A percentile compares a stretch with the other conserved stretches of the same genome.
phyloP scores from a whole-genome alignment of 805 yeast genomes.

The Spathaspora hagerdaliae region DNA sequence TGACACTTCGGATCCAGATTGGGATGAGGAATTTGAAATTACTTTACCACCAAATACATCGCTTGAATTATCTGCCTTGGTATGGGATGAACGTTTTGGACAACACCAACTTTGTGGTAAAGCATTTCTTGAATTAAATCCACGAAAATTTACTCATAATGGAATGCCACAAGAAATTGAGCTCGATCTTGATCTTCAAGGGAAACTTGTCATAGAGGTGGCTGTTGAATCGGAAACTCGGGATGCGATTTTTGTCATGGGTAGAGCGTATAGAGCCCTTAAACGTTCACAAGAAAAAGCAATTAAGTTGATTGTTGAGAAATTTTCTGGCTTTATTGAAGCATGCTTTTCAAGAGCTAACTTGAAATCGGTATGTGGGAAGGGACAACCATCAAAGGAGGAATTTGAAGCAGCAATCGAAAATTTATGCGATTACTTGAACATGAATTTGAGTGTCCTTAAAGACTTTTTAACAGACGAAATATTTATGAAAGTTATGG shows the following conservation, averaged over 20 bases:
- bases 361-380: conserved; percentile 53
- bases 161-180: conserved; percentile 61
- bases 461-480: conserved; percentile 56
- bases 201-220: conserved; percentile 60
- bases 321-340: conserved; percentile 62
- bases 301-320: conserved; percentile 65
- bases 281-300: conserved; percentile 63
- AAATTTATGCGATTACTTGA: conserved; percentile 72
- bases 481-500: conserved; percentile 59
- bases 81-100: conserved; percentile 64
- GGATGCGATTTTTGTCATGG: conserved; percentile 79
- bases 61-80: conserved; percentile 51
- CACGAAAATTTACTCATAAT: conserved; percentile 58
- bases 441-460: conserved; percentile 60
- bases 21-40: conserved; percentile 84
- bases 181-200: conserved; percentile 63
- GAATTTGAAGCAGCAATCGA: conserved; percentile 61
- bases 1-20: conserved; percentile 64
- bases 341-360: conserved; percentile 55
- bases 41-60: conserved; percentile 36
- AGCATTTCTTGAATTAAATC: conserved; percentile 56
- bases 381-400: conserved; percentile 37
- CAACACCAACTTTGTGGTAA: conserved; percentile 67
- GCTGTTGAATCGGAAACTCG: conserved; percentile 75
- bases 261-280: conserved; percentile 66